phyloP scores from a whole-genome alignment of 139 green algal genomes.

The Chlorella sp. region DNA sequence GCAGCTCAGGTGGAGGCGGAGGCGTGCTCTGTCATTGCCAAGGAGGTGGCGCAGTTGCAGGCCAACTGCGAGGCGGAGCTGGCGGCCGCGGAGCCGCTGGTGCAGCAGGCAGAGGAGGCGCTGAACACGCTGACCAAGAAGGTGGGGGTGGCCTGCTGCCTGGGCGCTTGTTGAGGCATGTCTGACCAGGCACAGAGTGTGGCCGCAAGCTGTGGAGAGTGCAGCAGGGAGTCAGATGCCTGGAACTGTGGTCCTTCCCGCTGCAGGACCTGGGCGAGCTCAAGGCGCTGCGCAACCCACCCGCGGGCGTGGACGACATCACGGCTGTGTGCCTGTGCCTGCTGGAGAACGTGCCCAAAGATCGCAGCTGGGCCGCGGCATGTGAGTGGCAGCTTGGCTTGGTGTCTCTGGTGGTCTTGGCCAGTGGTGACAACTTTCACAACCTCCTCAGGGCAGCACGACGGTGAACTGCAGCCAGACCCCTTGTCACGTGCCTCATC shows the following conservation, averaged over 20 bases:
- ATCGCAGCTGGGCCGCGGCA: slow-evolving; percentile 84
- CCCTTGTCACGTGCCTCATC: background rate
- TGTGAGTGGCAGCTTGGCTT: too few relatives aligned
- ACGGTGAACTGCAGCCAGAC: background rate
- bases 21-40: slow-evolving; percentile 82
- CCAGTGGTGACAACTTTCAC: too few relatives aligned
- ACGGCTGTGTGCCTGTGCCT: slow-evolving; percentile 87
- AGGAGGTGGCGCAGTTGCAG: slow-evolving; percentile 85
- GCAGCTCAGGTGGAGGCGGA: slow-evolving; percentile 82
- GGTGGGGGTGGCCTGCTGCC: background rate
- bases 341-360: slow-evolving; percentile 90
- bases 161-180: background rate
- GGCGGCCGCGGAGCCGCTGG: slow-evolving; percentile 85
- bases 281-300: slow-evolving; percentile 91
- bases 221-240: background rate
- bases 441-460: background rate
- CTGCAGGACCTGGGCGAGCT: slow-evolving; percentile 65
- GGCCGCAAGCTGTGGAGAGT: background rate
- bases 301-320: slow-evolving; percentile 89
- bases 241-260: background rate
- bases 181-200: background rate
- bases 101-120: slow-evolving; percentile 81
- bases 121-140: slow-evolving; percentile 95
- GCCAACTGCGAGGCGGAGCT: slow-evolving; percentile 81
- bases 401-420: too few relatives aligned